Base-by-base conservation (phyloP, 176 grass and related monocot species). In the Aegilops longissima region DNA sequence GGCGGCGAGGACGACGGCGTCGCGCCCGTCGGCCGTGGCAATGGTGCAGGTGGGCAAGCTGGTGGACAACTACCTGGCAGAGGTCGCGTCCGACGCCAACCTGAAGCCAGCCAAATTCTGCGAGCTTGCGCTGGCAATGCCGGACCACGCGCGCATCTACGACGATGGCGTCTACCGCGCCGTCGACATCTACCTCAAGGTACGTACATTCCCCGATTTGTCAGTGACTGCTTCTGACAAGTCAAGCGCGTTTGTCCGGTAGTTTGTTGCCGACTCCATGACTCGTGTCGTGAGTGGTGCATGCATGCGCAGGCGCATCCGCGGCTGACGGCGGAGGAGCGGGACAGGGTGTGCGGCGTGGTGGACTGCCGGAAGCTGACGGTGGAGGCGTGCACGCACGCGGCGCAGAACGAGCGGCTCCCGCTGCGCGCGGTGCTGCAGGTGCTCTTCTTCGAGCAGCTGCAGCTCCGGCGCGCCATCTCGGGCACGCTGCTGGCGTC, bases 401-500 rank as follows among this genome's bases (percentile, higher is more conserved):
- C 89, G 65, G 87, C 89, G 20, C 91, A 93, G 85, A 97, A 97
- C 79, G 91, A 97, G 77, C 87, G 88, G 4, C 79, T 97, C 38
- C 95, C 93, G 66, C 89, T 97, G 24, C 90, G 89, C 79, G 79
- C 92, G 52, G 89, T 95, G 8, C 91, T 97, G 35, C 93, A 97
- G 59, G 93, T 97, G 70, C 95, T 97, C 82, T 93, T 93, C 89
- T 85, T 92, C 70, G 95, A 97, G 86, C 87, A 95, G 80, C 91
- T 95, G 33, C 33, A 34, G 33, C 33, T 34, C 33, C 0, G 33
- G 33, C 33, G 33, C 33, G 33, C 33, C 33, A 34, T 34, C 33
- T 5, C 4, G 33, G 33, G 33, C 33, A 34, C 33, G 33, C 33
- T 34, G 33, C 33, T 34, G 33, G 33, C 0, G 33, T 34, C 33